Base-by-base conservation (phyloP, 768 basidiomycete genomes). In the Melanogaster broomeanus region DNA sequence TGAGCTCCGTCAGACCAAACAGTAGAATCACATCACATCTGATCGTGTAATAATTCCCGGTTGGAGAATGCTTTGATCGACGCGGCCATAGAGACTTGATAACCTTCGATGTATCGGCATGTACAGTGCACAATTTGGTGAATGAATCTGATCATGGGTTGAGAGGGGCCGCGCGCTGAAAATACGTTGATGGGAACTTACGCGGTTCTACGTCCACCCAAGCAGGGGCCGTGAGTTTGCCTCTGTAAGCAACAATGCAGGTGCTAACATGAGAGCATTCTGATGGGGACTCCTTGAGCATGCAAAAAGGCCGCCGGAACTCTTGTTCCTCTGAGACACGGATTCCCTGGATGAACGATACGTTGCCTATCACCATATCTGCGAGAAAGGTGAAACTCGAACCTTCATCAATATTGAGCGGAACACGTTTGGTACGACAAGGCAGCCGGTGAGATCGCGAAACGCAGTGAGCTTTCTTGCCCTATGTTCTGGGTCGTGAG, bases 1-100 rank as follows among this genome's bases (percentile, higher is more conserved):
- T 73, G 37, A 76, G 56, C 44, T 77, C 76, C 0, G 74, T 72
- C 21, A 65, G 40, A 0, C 75, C 75, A 27, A 73, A 71, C 8
- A 64, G 55, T 9, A 77, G 38, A 19, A 74, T 59, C 7, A 77
- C 57, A 10, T 71, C 63, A 40, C 61, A 75, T 0, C 48, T 24
- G 24, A 64, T 6, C 30, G 42, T 22, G 41, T 66, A 71, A 50
- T 65, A 69, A 16, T 48, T 24, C 8, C 24, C 43, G 10, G 43
- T 47, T 43, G n/a, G 6, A n/a, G 35, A 37, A 37, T 43, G 1
- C 3, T 18, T 11, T 19, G 45, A 38, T 38, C 4, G 25, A 12
- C 11, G 4, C 16, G 53, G 56, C 37, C 42, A 15, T 5, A 57
- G 25, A 0, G 18, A 37, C 38, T 8, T 22, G 6, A 45, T 28